These are phyloP conservation scores for Carnegiea gigantea DNA, from an alignment of 179 eudicot genomes.

Conservation along the genomic window DNA sequence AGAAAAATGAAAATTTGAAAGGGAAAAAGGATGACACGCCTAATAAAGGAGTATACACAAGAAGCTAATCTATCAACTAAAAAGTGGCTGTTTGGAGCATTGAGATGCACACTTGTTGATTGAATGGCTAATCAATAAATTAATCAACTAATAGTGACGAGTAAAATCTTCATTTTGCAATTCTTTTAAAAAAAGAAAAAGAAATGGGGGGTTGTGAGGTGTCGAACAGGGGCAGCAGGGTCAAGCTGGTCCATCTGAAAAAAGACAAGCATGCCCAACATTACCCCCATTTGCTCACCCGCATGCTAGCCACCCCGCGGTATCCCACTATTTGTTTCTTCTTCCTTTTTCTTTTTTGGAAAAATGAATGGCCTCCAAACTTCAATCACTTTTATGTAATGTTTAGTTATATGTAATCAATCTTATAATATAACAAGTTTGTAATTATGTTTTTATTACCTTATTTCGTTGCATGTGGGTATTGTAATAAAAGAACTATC, in stretches of 20 bases:
- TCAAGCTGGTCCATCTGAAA: conserved; percentile 18
- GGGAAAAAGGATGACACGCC: no score
- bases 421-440: no score
- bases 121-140: background rate
- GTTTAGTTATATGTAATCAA: no score
- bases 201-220: background rate
- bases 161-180: background rate
- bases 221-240: background rate
- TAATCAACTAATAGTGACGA: background rate
- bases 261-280: conserved; percentile 43
- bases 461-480: no score
- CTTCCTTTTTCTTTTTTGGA: no score
- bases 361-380: no score
- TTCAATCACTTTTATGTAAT: no score
- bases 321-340: no score
- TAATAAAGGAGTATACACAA: background rate
- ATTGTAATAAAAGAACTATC: no score
- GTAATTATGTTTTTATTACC: no score
- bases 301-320: conserved; percentile 26
- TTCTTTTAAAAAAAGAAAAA: background rate
- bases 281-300: conserved; percentile 28
- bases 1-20: no score
- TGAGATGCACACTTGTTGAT: background rate
- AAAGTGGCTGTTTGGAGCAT: background rate
- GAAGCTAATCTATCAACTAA: background rate